These are phyloP conservation scores for Lodderomyces theae DNA, from an alignment of 1,139 yeast genomes.

Conservation along the genomic window DNA sequence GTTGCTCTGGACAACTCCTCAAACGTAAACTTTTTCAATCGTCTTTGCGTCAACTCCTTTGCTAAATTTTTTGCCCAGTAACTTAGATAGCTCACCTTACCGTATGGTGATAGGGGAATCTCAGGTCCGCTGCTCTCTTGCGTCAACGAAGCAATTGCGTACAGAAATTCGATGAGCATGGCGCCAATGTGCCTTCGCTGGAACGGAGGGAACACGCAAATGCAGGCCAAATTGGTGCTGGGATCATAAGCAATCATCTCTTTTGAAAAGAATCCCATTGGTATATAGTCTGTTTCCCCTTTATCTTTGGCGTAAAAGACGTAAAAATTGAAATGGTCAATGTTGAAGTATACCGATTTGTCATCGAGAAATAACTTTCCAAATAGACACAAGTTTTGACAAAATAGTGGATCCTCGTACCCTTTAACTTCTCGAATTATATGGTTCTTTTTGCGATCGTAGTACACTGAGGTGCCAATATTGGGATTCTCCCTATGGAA, in stretches of 20 bases:
- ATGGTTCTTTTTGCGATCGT: conserved; percentile 47
- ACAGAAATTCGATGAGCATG: conserved; percentile 77
- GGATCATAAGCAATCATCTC: conserved; percentile 81
- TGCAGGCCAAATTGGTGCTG: conserved; percentile 82
- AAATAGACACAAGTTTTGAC: conserved; percentile 80
- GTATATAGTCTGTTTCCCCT: conserved; percentile 31
- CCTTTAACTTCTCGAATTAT: conserved; percentile 69
- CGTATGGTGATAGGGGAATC: conserved; percentile 81
- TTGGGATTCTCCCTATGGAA: conserved; percentile 30
- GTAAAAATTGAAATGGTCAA: conserved; percentile 78
- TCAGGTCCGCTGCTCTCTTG: conserved; percentile 79
- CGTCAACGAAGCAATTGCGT: conserved; percentile 56
- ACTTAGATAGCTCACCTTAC: conserved; percentile 66
- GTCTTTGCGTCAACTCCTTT: conserved; percentile 14
- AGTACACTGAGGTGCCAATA: conserved; percentile 69
- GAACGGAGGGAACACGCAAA: conserved; percentile 87
- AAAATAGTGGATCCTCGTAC: conserved; percentile 56
- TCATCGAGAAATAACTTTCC: conserved; percentile 89
- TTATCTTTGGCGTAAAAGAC: conserved; percentile 56
- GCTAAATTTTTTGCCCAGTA: conserved; percentile 65
- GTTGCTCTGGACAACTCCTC: conserved; percentile 55
- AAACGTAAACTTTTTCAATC: conserved; percentile 34
- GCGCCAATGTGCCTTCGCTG: conserved; percentile 80
- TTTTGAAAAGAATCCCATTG: conserved; percentile 91
- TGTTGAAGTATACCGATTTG: conserved; percentile 79